Conservation (phyloP, 2,329 filamentous ascomycete genomes). For the Neopestalotiopsis rosae region DNA sequence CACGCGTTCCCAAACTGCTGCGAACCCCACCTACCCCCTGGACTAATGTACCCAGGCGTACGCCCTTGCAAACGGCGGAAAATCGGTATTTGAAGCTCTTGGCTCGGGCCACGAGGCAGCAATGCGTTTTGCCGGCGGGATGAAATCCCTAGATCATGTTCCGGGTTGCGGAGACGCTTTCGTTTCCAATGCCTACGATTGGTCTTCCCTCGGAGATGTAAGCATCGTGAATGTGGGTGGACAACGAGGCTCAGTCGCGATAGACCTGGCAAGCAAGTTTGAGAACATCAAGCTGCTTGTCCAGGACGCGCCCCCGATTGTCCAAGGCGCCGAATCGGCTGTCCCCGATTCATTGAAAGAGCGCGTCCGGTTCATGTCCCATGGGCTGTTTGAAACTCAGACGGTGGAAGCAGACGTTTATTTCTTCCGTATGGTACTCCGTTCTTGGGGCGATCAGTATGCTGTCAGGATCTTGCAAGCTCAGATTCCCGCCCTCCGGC, state of each 20-base stretch:
- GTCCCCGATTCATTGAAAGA: constrained; percentile 22
- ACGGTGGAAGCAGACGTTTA: constrained; percentile 41
- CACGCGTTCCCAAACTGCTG: constrained; percentile 27
- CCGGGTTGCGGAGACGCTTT: constrained; percentile 9
- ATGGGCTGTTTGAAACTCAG: constrained; percentile 30
- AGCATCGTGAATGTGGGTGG: constrained; percentile 30
- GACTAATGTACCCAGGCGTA: constrained; percentile 32
- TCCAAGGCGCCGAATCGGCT: constrained; percentile 22
- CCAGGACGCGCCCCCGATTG: constrained; percentile 36
- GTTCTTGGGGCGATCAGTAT: constrained; percentile 50
- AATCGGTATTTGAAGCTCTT: constrained; percentile 5
- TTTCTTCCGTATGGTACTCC: constrained; percentile 49
- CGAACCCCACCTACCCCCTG: constrained; percentile 29
- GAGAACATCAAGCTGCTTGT: constrained; percentile 36
- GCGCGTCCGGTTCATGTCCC: constrained; percentile 22
- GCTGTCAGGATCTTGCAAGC: constrained; percentile 36
- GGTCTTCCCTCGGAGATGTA: constrained; percentile 15
- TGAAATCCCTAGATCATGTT: constrained; percentile 12
- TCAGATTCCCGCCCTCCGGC: constrained; percentile 43
- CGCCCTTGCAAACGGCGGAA: constrained; percentile 27
- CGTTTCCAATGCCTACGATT: constrained; percentile 7
- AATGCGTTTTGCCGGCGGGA: constrained; percentile 18
- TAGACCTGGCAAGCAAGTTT: constrained; percentile 31
- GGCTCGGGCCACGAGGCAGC: constrained; percentile 12
- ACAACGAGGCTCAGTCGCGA: constrained; percentile 29